Evolutionary conservation across 768 basidiomycete genomes (phyloP).

Genomic region (Suillus subalutaceus): DNA sequence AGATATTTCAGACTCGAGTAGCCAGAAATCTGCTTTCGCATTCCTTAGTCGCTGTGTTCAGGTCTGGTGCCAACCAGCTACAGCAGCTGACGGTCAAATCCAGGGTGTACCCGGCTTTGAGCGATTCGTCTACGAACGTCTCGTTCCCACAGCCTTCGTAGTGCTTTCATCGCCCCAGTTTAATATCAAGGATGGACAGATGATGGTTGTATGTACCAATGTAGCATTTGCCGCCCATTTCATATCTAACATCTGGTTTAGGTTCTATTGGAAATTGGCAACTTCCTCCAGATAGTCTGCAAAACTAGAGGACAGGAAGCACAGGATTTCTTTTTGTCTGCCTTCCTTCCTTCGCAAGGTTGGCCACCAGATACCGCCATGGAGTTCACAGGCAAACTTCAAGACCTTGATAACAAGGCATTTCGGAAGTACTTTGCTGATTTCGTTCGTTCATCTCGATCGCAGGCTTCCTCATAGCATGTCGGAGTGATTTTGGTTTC

Average conservation of each 20-base stretch:
- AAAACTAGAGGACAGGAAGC: slow-evolving; percentile 82
- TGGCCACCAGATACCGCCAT: slow-evolving; percentile 80
- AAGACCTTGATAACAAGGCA: slow-evolving; percentile 69
- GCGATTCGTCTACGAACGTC: slow-evolving; percentile 83
- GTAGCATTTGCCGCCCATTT: not conserved
- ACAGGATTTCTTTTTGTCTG: slow-evolving; percentile 73
- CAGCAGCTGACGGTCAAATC: slow-evolving; percentile 36
- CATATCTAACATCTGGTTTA: slow-evolving; percentile 30
- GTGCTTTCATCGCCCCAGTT: slow-evolving; percentile 79
- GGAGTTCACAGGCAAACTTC: slow-evolving; percentile 78
- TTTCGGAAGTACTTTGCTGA: slow-evolving; percentile 90
- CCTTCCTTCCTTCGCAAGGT: slow-evolving; percentile 86
- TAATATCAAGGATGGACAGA: slow-evolving; percentile 88
- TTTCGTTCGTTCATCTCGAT: slow-evolving; percentile 74
- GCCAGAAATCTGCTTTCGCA: slow-evolving; percentile 78
- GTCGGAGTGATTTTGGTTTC: slow-evolving; percentile 4
- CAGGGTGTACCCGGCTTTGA: slow-evolving; percentile 84
- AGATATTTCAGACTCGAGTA: slow-evolving; percentile 72
- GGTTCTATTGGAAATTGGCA: slow-evolving; percentile 90
- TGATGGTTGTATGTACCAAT: slow-evolving; percentile 57
- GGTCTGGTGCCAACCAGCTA: slow-evolving; percentile 64
- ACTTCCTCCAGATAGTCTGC: slow-evolving; percentile 77
- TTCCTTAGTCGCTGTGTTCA: slow-evolving; percentile 74
- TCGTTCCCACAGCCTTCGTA: slow-evolving; percentile 82
- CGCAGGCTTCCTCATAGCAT: slow-evolving; percentile 51